A percentile compares a stretch with the other conserved stretches of the same genome.
Evolutionary conservation across 192 early-diverging fungal genomes (phyloP).

Genomic region (Gigaspora rosea): DNA sequence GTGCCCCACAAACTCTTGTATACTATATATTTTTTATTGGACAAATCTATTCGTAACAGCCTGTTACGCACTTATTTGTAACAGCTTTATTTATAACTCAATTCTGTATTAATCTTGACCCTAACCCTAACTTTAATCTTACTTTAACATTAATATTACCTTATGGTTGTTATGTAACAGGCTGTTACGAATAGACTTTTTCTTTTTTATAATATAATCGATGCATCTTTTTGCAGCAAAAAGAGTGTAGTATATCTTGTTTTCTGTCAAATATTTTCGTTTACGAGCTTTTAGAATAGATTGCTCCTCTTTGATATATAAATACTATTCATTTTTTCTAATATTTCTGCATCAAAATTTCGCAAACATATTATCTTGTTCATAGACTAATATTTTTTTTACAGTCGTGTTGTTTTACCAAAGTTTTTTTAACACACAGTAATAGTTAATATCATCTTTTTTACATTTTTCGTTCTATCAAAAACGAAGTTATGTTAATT

Average conservation of each 20-base stretch:
- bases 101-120: no score
- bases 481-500: neutral
- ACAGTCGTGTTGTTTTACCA: neutral
- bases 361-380: constrained; percentile 15
- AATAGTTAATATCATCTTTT: neutral
- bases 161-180: no score
- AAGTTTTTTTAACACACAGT: neutral
- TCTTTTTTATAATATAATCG: no score
- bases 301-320: neutral
- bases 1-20: no score
- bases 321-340: neutral
- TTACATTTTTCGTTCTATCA: constrained; percentile 4
- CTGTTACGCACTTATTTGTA: no score
- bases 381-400: constrained; percentile 12
- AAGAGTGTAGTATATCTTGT: constrained; percentile 26
- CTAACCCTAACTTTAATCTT: no score
- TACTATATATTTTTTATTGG: no score
- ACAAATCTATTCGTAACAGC: no score
- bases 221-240: no score
- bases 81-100: no score
- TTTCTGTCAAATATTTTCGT: constrained; percentile 13
- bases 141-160: no score
- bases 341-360: constrained; percentile 9
- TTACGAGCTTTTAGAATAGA: constrained; percentile 21
- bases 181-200: no score